Evolutionary conservation across 2,329 filamentous ascomycete species (phyloP).

Genomic region (Xylariales sp.): DNA sequence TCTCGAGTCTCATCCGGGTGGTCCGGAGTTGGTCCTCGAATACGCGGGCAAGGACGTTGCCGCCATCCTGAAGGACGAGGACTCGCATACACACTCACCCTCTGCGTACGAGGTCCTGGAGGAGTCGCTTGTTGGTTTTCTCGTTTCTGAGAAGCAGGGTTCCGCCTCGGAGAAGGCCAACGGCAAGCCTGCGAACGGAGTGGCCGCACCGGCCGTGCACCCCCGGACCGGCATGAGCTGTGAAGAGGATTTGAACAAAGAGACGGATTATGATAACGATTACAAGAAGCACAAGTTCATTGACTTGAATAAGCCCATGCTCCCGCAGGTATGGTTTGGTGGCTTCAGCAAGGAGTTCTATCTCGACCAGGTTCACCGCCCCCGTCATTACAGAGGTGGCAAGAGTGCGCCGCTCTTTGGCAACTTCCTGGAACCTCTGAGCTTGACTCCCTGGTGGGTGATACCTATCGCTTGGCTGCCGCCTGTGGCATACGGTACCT

Average conservation of each 20-base stretch:
- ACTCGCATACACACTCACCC: conserved; percentile 83
- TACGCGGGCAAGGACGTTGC: conserved; percentile 85
- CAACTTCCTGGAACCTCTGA: conserved; percentile 97
- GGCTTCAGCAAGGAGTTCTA: conserved; percentile 96
- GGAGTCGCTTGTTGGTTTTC: conserved; percentile 78
- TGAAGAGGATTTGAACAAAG: conserved; percentile 79
- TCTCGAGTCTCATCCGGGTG: conserved; percentile 84
- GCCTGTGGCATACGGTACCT: conserved; percentile 68
- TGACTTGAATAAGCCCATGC: conserved; percentile 77
- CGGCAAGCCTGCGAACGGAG: conserved; percentile 29
- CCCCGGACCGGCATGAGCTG: conserved; percentile 81
- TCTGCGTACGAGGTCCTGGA: conserved; percentile 94
- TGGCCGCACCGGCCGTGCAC: conserved; percentile 33
- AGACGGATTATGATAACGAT: conserved; percentile 72
- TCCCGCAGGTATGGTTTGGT: conserved; percentile 83
- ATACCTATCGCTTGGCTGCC: conserved; percentile 84
- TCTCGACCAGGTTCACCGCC: conserved; percentile 90
- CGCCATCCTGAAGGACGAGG: conserved; percentile 74
- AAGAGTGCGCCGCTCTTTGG: conserved; percentile 91
- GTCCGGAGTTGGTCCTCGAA: conserved; percentile 80
- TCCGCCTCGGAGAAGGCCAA: conserved; percentile 25
- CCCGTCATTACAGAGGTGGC: conserved; percentile 92
- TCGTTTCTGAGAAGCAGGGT: conserved; percentile 54
- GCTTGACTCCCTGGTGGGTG: conserved; percentile 91
- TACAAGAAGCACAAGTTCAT: conserved; percentile 93